phyloP scores from a whole-genome alignment of 1,284 basidiomycete genomes.

The Anthracocystis panici-leucophaei region DNA sequence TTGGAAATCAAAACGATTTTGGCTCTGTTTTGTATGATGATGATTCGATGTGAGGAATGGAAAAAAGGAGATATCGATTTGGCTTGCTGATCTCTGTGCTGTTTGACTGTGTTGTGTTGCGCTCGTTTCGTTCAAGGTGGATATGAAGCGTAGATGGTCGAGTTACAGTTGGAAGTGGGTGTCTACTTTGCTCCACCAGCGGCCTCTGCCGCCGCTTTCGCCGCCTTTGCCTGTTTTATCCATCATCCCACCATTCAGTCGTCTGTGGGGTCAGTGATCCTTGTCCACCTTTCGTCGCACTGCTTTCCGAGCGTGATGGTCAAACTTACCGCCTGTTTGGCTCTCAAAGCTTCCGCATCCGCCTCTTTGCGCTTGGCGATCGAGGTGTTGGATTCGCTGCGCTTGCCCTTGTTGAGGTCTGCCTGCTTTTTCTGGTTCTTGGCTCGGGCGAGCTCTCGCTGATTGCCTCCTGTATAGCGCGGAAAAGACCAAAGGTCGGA shows the following conservation, averaged over 20 bases:
- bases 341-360: conserved; percentile 61
- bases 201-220: conserved; percentile 41
- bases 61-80: neutral
- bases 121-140: neutral
- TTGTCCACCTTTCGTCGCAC: neutral
- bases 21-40: neutral
- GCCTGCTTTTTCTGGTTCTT: conserved; percentile 68
- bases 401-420: conserved; percentile 60
- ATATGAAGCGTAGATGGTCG: too few relatives aligned
- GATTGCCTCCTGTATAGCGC: conserved; percentile 62
- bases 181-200: conserved; percentile 27
- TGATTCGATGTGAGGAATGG: conserved; percentile 10
- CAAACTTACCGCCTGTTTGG: conserved; percentile 64
- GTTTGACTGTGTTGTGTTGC: neutral
- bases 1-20: neutral
- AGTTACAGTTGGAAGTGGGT: neutral
- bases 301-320: neutral
- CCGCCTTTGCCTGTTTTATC: conserved; percentile 39
- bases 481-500: too few relatives aligned
- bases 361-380: conserved; percentile 62
- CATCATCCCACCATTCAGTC: neutral
- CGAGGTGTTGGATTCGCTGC: conserved; percentile 53
- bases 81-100: neutral
- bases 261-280: neutral
- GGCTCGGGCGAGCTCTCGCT: conserved; percentile 66